Evolutionary conservation across 2,329 filamentous ascomycete genomes (phyloP), one percentile per base, ranked within the genome.

Genomic region (Anisogramma anomala): DNA sequence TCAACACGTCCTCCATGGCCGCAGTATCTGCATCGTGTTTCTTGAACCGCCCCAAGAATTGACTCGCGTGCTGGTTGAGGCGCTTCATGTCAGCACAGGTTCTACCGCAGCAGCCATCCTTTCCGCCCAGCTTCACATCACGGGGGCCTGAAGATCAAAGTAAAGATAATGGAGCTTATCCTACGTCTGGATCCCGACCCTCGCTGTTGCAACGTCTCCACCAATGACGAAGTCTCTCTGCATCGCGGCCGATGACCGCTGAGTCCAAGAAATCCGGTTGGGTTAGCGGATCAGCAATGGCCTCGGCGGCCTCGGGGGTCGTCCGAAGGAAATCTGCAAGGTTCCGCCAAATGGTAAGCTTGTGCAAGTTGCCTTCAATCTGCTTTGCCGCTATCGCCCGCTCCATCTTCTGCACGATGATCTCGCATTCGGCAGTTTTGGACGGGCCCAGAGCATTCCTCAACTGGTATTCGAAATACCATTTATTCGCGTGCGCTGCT

Each of bases 101-200:
- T 14, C 30, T n/a, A n/a, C n/a, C n/a, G n/a, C n/a, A n/a, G n/a
- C n/a, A n/a, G n/a, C n/a, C n/a, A n/a, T n/a, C n/a, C n/a, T n/a
- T n/a, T n/a, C n/a, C n/a, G n/a, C n/a, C n/a, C n/a, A n/a, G n/a
- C n/a, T n/a, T n/a, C n/a, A n/a, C n/a, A n/a, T n/a, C n/a, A n/a
- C n/a, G n/a, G n/a, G n/a, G n/a, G n/a, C n/a, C n/a, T n/a, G n/a
- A n/a, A n/a, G n/a, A n/a, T 23, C 27, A 41, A 28, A 23, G 13
- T 34, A 28, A 41, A 23, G 31, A n/a, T n/a, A n/a, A n/a, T n/a
- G n/a, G n/a, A n/a, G n/a, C n/a, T n/a, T n/a, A n/a, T n/a, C n/a
- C n/a, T 41, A 39, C 35, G 23, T 37, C 36, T 11, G 31, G 41
- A 15, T 43, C 36, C 23, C 15, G 28, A 22, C 15, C 25, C 30